Evolutionary conservation across 2,329 filamentous ascomycete species (phyloP), one percentile per base, ranked within the genome.

Genomic region (Dactylonectria macrodidyma): DNA sequence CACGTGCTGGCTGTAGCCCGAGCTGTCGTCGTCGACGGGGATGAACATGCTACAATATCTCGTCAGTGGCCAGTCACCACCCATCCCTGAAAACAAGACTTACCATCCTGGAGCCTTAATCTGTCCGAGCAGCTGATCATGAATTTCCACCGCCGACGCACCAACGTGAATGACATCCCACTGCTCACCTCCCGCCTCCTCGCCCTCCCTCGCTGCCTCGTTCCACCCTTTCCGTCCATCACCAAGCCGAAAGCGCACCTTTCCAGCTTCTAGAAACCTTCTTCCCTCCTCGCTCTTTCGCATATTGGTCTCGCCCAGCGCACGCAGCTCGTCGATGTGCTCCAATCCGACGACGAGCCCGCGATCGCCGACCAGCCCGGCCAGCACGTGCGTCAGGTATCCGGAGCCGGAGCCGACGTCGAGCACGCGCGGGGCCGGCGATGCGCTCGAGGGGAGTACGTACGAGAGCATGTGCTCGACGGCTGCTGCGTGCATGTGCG

Each of bases 111-210:
- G 95, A 3, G 88, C 83, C 70, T 90, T 90, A 72, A 99, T 83
- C 83, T 98, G 96, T 34, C 91, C 88, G 52, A 97, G 82, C 71
- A 98, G 81, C 66, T 89, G 87, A 19, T 88, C 78, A 78, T 97
- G 95, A 62, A 97, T 82, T 76, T 90, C 88, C 26, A 83, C 87
- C 0, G 95, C 95, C 8, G 94, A 93, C 0, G 96, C 96, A 0
- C 96, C 96, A 3, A 98, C 96, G 78, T 98, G 96, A 67, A 99
- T 98, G 2, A 93, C 95, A 85, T 98, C 94, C 86, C 95, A 99
- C 0, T 90, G 87, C 34, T 80, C 82, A 68, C 82, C 85, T 12
- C 84, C 82, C 62, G 85, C 85, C 6, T 84, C 85, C 51, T 81
- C 80, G 2, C 83, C 88, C 75, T 76, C 82, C 64, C 81, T 76